A percentile compares a stretch with the other conserved stretches of the same genome.
These are phyloP conservation scores for Ampelocalamus luodianensis DNA, from an alignment of 176 grass and related monocot species.

Conservation along the genomic window DNA sequence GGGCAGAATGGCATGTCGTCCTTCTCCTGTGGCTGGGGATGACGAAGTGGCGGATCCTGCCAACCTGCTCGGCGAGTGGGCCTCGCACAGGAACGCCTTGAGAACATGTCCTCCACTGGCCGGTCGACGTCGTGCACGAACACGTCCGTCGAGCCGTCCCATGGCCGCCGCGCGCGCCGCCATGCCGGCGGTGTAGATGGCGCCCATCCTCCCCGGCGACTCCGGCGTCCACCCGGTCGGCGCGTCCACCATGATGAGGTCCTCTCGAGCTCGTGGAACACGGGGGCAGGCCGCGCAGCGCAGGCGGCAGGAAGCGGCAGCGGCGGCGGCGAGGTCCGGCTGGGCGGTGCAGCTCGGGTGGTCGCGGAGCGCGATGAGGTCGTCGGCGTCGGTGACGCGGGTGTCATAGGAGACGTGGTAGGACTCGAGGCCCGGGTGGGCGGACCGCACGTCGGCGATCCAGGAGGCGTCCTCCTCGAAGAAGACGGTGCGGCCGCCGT, in stretches of 20 bases:
- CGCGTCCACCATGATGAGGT: slow-evolving; percentile 86
- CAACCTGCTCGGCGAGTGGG: slow-evolving; percentile 68
- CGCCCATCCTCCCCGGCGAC: slow-evolving; percentile 69
- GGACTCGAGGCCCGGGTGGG: slow-evolving; percentile 63
- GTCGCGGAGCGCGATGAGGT: slow-evolving; percentile 40
- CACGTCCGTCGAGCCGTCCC: slow-evolving; percentile 55
- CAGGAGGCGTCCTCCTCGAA: slow-evolving; percentile 92
- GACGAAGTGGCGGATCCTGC: slow-evolving; percentile 68
- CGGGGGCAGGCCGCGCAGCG: slow-evolving; percentile 45
- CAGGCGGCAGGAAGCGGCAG: slow-evolving; percentile 32
- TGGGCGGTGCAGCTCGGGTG: slow-evolving; percentile 36
- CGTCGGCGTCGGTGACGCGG: slow-evolving; percentile 50
- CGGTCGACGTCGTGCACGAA: slow-evolving; percentile 85
- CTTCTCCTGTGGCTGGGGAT: slow-evolving; percentile 64
- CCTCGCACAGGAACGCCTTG: slow-evolving; percentile 71
- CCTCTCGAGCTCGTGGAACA: slow-evolving; percentile 54
- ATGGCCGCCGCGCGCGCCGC: slow-evolving; percentile 50
- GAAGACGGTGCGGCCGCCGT: slow-evolving; percentile 86
- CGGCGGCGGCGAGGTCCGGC: slow-evolving; percentile 35
- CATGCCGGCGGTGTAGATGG: slow-evolving; percentile 90
- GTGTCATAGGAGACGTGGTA: slow-evolving; percentile 83
- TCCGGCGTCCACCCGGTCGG: slow-evolving; percentile 77
- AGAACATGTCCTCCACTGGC: slow-evolving; percentile 71
- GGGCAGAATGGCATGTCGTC: slow-evolving; percentile 71
- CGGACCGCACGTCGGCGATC: slow-evolving; percentile 51